Evolutionary conservation across 441 rosid species (phyloP), one percentile per base, ranked within the genome.

Genomic region (Aleurites moluccanus): DNA sequence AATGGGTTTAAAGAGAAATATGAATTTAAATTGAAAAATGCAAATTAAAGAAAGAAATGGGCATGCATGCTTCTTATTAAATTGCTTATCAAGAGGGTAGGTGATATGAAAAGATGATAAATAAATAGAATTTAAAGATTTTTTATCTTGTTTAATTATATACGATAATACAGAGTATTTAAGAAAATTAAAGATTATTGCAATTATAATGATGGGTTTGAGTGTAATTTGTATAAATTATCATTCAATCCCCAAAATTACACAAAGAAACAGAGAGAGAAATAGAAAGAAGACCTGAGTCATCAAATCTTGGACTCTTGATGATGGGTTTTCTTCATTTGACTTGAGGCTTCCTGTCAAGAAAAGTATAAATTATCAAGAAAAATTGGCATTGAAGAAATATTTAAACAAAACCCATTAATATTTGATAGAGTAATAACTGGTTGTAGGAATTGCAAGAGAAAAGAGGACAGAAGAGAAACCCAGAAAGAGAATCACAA

Each of bases 391-490:
- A 69, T 67, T 4, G 33, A 64, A 52, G 27, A 18, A 18, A 53
- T n/a, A 53, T 5, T 1, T 10, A 18, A 49, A 16, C 23, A 42
- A 52, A 10, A 52, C 20, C 33, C 63, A 33, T 1, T 1, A n/a
- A 74, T 50, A 8, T 10, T 27, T 42, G 18, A 25, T 6, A 33
- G 7, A 18, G 4, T 3, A 75, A 85, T 85, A 67, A 89, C 90
- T 87, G 14, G 88, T 80, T 38, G 89, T 13, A 42, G 90, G 85
- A 74, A 84, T 83, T 13, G 88, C 88, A 64, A 78, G 57, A 25
- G 86, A 79, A n/a, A 83, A 78, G 45, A 80, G 74, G 15, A 83
- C 68, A 70, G 33, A 77, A 60, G 88, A 87, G 77, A 86, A 66
- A 21, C 47, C 83, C 77, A 89, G 85, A 59, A 77, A 68, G 66